phyloP scores from a whole-genome alignment of 805 yeast species.

The Suhomyces canberraensis region DNA sequence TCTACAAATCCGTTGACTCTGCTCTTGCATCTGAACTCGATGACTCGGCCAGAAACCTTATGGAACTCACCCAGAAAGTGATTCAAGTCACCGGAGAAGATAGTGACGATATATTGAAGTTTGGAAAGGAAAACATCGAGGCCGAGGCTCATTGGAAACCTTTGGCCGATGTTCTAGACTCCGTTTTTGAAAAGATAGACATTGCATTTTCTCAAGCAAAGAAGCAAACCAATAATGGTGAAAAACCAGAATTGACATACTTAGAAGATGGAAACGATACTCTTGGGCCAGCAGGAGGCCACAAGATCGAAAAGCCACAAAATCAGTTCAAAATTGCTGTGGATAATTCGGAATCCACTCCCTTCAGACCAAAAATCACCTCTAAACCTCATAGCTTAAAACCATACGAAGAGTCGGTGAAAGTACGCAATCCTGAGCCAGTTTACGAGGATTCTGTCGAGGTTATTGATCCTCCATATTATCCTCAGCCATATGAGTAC shows the following conservation, averaged over 20 bases:
- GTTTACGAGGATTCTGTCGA: constrained; percentile 26
- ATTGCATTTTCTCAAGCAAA: constrained; percentile 52
- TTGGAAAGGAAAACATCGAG: constrained; percentile 43
- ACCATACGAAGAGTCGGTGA: constrained; percentile 51
- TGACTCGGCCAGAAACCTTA: constrained; percentile 38
- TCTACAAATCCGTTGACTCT: constrained; percentile 61
- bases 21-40: constrained; percentile 39
- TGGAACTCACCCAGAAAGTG: constrained; percentile 46
- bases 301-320: constrained; percentile 66
- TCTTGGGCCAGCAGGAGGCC: constrained; percentile 5
- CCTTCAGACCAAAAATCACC: constrained; percentile 73
- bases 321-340: constrained; percentile 50
- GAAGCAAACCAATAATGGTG: constrained; percentile 12
- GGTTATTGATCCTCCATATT: constrained; percentile 51
- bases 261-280: constrained; percentile 42
- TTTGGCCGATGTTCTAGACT: constrained; percentile 62
- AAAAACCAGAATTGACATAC: constrained; percentile 36
- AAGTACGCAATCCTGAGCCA: constrained; percentile 27
- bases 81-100: constrained; percentile 29
- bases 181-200: constrained; percentile 73
- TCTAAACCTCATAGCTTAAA: constrained; percentile 68
- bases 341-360: constrained; percentile 65
- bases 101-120: constrained; percentile 27
- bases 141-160: constrained; percentile 54
- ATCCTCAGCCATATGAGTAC: constrained; percentile 72